These are phyloP conservation scores for Xerocomus spinulosus DNA, from an alignment of 768 basidiomycete genomes.

Conservation along the genomic window DNA sequence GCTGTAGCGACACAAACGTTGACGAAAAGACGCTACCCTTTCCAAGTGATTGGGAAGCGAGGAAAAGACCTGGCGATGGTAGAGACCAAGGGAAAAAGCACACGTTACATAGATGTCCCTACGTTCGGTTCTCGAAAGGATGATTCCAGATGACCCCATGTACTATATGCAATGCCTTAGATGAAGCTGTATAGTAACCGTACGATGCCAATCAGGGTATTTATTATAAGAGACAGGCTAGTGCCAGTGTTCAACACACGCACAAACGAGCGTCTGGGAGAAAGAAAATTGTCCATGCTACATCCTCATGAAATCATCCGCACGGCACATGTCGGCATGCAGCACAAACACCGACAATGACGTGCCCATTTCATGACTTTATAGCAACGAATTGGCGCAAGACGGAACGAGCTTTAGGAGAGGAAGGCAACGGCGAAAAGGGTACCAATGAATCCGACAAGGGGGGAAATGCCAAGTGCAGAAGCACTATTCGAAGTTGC, in stretches of 20 bases:
- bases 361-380: constrained; percentile 1
- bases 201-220: constrained; percentile 18
- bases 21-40: too few relatives aligned
- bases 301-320: constrained; percentile 4
- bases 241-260: constrained; percentile 25
- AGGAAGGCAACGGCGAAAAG: constrained; percentile 37
- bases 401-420: constrained; percentile 23
- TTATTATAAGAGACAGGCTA: constrained; percentile 15
- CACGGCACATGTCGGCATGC: not conserved
- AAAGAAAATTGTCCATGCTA: constrained; percentile 8
- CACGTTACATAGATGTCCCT: too few relatives aligned
- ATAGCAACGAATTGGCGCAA: not conserved
- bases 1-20: too few relatives aligned
- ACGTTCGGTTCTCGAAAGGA: too few relatives aligned
- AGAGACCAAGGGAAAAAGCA: too few relatives aligned
- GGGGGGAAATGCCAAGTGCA: constrained; percentile 28
- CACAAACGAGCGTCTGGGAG: not conserved
- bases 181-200: constrained; percentile 13
- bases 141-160: not conserved
- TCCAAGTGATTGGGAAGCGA: too few relatives aligned
- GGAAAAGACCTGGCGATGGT: too few relatives aligned
- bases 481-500: constrained; percentile 21
- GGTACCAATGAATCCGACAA: constrained; percentile 33
- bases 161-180: not conserved
- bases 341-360: not conserved